phyloP scores from a whole-genome alignment of 1,284 basidiomycete species.

The Bondarzewia mesenterica region DNA sequence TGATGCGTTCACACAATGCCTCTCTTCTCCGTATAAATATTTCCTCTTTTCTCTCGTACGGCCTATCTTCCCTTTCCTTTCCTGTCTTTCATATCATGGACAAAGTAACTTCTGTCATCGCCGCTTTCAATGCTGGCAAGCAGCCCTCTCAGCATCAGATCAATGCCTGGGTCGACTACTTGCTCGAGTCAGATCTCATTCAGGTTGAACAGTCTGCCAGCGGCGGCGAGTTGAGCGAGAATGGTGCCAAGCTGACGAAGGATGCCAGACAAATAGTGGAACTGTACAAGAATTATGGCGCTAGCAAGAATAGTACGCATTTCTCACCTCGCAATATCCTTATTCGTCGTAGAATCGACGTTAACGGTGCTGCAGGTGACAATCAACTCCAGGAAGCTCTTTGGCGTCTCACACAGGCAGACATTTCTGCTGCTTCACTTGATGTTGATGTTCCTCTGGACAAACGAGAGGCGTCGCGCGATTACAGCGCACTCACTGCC shows the following conservation, averaged over 20 bases:
- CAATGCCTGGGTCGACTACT: constrained; percentile 39
- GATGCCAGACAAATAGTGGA: constrained; percentile 40
- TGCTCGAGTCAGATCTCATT: constrained; percentile 38
- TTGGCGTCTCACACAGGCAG: constrained; percentile 50
- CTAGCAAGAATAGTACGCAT: constrained; percentile 47
- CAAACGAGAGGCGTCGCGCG: constrained; percentile 36
- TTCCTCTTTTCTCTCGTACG: no score
- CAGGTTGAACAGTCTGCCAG: constrained; percentile 30
- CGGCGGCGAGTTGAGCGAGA: constrained; percentile 37
- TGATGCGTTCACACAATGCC: no score
- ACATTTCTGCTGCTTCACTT: constrained; percentile 31
- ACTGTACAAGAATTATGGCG: constrained; percentile 43
- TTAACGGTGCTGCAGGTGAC: constrained; percentile 33
- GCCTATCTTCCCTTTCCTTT: no score
- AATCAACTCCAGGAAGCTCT: constrained; percentile 53
- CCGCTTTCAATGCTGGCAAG: constrained; percentile 59
- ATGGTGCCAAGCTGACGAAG: constrained; percentile 41
- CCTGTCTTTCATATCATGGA: constrained; percentile 45
- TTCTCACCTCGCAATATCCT: not conserved
- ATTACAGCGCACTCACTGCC: constrained; percentile 38
- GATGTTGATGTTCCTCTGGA: constrained; percentile 23
- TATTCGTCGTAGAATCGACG: not conserved
- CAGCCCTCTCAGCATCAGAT: constrained; percentile 51
- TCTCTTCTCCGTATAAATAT: no score
- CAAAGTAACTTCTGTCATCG: constrained; percentile 45